A percentile compares a stretch with the other conserved stretches of the same genome.
phyloP scores from a whole-genome alignment of 2,329 filamentous ascomycete species.

The Macroventuria anomochaeta region DNA sequence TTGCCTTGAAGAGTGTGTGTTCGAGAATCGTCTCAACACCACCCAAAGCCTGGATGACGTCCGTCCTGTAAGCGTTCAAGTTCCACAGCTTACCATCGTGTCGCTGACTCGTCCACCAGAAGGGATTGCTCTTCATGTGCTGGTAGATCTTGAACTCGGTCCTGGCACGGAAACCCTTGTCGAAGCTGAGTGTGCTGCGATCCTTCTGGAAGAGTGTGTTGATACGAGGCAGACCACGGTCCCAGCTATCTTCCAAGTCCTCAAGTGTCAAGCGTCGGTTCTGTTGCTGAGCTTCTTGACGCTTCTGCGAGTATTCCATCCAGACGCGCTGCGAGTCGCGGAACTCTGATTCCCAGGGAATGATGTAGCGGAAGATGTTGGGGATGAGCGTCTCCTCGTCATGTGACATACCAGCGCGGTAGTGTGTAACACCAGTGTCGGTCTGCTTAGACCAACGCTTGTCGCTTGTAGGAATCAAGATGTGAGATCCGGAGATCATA shows the following conservation, averaged over 20 bases:
- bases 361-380: conserved; percentile 99
- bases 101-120: conserved; percentile 98
- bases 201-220: conserved; percentile 99
- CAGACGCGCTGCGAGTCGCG: conserved; percentile 98
- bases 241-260: conserved; percentile 97
- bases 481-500: conserved; percentile 99
- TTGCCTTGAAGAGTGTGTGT: conserved; percentile 95
- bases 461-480: conserved; percentile 94
- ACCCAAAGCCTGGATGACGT: conserved; percentile 94
- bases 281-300: conserved; percentile 94
- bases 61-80: conserved; percentile 90
- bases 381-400: conserved; percentile 97
- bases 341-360: conserved; percentile 98
- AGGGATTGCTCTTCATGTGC: conserved; percentile 98
- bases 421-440: conserved; percentile 95
- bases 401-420: conserved; percentile 96
- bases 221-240: conserved; percentile 94
- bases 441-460: conserved; percentile 99
- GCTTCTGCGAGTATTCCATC: conserved; percentile 99
- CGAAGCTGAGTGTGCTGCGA: conserved; percentile 92
- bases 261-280: conserved; percentile 93
- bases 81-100: conserved; percentile 99
- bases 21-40: conserved; percentile 98
- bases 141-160: conserved; percentile 99
- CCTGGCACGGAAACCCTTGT: conserved; percentile 95